Percentiles rank a stretch among this genome's conserved stretches.
Conservation (phyloP, 163 green algal species). For the Smithsoniella earleae region DNA sequence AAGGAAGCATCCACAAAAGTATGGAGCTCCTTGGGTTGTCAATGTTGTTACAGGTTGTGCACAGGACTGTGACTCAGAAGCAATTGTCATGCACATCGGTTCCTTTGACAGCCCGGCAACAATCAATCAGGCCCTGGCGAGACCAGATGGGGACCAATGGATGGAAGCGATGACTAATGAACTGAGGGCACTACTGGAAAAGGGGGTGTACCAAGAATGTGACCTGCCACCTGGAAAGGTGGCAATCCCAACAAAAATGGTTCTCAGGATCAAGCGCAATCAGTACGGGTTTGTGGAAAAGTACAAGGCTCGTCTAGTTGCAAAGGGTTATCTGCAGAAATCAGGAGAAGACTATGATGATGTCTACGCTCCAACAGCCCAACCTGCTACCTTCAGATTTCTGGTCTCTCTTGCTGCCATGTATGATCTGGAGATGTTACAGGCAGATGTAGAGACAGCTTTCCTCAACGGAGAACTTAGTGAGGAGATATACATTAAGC, state of each 20-base stretch:
- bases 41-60: too few species aligned
- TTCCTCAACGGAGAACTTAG: constrained; percentile 44
- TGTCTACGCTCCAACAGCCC: background rate
- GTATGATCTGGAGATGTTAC: constrained; percentile 36
- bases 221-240: constrained; percentile 31
- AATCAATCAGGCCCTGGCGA: background rate
- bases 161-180: constrained; percentile 32
- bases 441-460: constrained; percentile 44
- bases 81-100: background rate
- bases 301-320: constrained; percentile 14
- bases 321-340: background rate
- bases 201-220: constrained; percentile 32
- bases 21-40: too few species aligned
- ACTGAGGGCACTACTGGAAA: constrained; percentile 24
- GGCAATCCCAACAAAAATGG: constrained; percentile 42
- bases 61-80: too few species aligned
- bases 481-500: constrained; percentile 38
- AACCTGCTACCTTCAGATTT: background rate
- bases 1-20: too few species aligned
- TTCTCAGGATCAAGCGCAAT: constrained; percentile 48
- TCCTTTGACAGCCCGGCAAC: background rate
- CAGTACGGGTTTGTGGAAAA: background rate
- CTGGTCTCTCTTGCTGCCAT: background rate
- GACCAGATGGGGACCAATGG: constrained; percentile 17
- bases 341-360: background rate